A percentile compares a stretch with the other conserved stretches of the same genome.
phyloP scores from a whole-genome alignment of 306 rosid genomes.

The Lupinus albus region DNA sequence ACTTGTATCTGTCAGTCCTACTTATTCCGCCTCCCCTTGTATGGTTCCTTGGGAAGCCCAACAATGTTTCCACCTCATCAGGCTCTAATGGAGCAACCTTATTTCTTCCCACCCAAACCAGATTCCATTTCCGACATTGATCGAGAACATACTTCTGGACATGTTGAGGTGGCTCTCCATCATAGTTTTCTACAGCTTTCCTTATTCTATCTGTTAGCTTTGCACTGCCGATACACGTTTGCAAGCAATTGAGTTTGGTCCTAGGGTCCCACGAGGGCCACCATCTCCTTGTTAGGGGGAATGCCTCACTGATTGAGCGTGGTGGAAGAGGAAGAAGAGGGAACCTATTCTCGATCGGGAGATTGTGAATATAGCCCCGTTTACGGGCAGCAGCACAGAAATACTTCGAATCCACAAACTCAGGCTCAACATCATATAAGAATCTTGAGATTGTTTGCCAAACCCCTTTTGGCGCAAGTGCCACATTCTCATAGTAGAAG shows the following conservation, averaged over 20 bases:
- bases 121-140: slow-evolving; percentile 90
- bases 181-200: slow-evolving; percentile 64
- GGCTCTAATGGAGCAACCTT: slow-evolving; percentile 95
- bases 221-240: slow-evolving; percentile 76
- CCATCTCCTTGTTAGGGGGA: slow-evolving; percentile 86
- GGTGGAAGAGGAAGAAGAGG: slow-evolving; percentile 91
- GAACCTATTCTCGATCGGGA: slow-evolving; percentile 69
- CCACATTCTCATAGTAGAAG: slow-evolving; percentile 96
- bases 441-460: slow-evolving; percentile 89
- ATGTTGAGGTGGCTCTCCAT: slow-evolving; percentile 57
- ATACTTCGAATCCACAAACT: slow-evolving; percentile 86
- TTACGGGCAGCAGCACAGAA: slow-evolving; percentile 94
- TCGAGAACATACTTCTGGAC: slow-evolving; percentile 68
- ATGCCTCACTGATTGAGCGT: slow-evolving; percentile 66
- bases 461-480: slow-evolving; percentile 91
- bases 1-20: slow-evolving; percentile 87
- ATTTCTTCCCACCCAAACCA: slow-evolving; percentile 97
- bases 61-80: slow-evolving; percentile 82
- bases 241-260: slow-evolving; percentile 77
- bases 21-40: slow-evolving; percentile 98
- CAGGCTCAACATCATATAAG: slow-evolving; percentile 79
- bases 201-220: slow-evolving; percentile 73
- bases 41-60: slow-evolving; percentile 93
- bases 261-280: slow-evolving; percentile 96
- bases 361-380: slow-evolving; percentile 92